Conservation (phyloP, 352 stramenopile species). For the Phytophthora pistaciae region DNA sequence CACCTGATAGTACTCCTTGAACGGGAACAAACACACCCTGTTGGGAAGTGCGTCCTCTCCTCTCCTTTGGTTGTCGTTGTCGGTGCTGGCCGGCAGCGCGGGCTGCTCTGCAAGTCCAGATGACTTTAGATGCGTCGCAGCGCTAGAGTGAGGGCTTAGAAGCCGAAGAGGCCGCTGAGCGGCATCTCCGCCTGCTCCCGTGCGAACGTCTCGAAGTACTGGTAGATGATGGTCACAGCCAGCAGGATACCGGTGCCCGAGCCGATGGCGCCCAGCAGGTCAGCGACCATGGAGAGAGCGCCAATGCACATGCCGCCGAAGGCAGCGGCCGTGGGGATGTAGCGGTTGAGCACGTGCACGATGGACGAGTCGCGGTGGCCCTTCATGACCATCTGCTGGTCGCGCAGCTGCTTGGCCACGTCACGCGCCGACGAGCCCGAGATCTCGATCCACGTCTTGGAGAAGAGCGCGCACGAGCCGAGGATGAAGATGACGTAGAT, state of each 20-base stretch:
- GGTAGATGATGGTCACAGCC: constrained; percentile 99
- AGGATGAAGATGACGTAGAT: constrained; percentile 99
- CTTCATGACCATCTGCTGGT: constrained; percentile 99
- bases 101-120: constrained; percentile 16
- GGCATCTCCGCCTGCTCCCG: constrained; percentile 93
- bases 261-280: constrained; percentile 98
- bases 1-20: constrained; percentile 88
- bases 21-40: constrained; percentile 83
- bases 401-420: constrained; percentile 98
- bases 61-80: constrained; percentile 34
- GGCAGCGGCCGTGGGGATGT: constrained; percentile 98
- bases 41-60: constrained; percentile 42
- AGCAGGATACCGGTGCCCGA: constrained; percentile 99
- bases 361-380: constrained; percentile 98
- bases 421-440: constrained; percentile 97
- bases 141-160: constrained; percentile 54
- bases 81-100: constrained; percentile 10
- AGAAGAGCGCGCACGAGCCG: constrained; percentile 98
- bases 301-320: constrained; percentile 99
- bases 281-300: constrained; percentile 98
- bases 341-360: constrained; percentile 99
- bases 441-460: constrained; percentile 99
- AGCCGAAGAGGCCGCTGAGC: constrained; percentile 83
- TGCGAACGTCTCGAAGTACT: constrained; percentile 99
- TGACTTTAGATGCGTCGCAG: constrained; percentile 22